These are phyloP conservation scores for Phaffomyces antillensis DNA, from an alignment of 805 yeast species.

Conservation along the genomic window DNA sequence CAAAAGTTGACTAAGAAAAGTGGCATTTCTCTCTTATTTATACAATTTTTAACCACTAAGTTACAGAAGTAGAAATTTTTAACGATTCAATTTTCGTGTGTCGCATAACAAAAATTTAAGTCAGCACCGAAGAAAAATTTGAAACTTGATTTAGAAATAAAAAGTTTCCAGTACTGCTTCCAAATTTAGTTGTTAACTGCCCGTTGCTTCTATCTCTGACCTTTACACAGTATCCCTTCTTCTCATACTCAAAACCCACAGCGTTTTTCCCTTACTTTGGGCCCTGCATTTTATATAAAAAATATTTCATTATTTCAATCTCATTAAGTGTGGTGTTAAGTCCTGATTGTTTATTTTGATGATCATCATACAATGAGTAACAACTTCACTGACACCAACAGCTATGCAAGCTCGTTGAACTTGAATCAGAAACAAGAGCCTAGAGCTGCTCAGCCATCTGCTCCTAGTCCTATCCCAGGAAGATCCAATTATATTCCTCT, in stretches of 20 bases:
- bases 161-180: too few species aligned
- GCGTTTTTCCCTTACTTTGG: too few species aligned
- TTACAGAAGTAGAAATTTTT: background rate
- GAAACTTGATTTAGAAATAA: background rate
- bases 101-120: background rate
- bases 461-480: background rate
- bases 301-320: too few species aligned
- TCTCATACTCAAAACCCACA: too few species aligned
- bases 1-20: slow-evolving; percentile 29
- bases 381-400: slow-evolving; percentile 24
- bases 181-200: too few species aligned
- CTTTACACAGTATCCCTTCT: too few species aligned
- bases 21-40: too few species aligned
- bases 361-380: slow-evolving; percentile 19
- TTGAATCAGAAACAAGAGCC: slow-evolving; percentile 3
- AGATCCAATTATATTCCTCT: slow-evolving; percentile 3
- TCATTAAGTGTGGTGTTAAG: background rate
- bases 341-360: background rate
- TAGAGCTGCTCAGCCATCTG: background rate
- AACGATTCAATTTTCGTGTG: background rate
- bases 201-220: too few species aligned
- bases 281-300: too few species aligned
- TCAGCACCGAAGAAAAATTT: background rate
- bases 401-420: slow-evolving; percentile 19
- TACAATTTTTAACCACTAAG: background rate